Base-by-base conservation (phyloP, 2,329 filamentous ascomycete genomes). In the Penicillium freii region DNA sequence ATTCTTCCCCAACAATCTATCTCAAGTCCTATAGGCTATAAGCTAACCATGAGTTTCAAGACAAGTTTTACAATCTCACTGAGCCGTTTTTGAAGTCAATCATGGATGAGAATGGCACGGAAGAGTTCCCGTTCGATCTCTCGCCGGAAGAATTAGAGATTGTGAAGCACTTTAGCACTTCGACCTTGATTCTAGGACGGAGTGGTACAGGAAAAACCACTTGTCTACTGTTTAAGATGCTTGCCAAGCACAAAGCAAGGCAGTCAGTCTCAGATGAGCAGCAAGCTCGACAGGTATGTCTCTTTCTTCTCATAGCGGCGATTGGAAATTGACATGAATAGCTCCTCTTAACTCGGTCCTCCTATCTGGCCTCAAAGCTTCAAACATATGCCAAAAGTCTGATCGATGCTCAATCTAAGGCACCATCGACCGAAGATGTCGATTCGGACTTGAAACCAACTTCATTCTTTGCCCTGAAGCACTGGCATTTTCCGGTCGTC, bases 121-220 rank as follows among this genome's bases (percentile, higher is more conserved):
- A 66, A 1, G 71, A 72, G 43, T 71, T 71, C 27, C 71, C 71
- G 0, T 69, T 73, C n/a, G 68, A 71, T 21, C 57, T 73, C 5
- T 71, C 68, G 4, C 36, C 61, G 10, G 63, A 70, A n/a, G 70
- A 73, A 39, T 42, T 64, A 15, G 46, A 60, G 2, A 66, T 71
- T 25, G 66, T 73, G 10, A 56, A 54, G 2, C 65, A 73, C 42
- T 65, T 63, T 25, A 50, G 59, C 36, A 65, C 60, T 25, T 57
- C 69, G 5, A 67, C 51, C 42, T 51, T 73, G 34, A 71, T 73
- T 11, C 33, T 72, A 23, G 71, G 70, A 19, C 58, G 70, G 45
- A 72, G 71, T 36, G 70, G 71, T 2, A 72, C 71, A 1, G 70
- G 70, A 2, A 73, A 73, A 49, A 73, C 71, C 1, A 71, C 67